phyloP scores from a whole-genome alignment of 495 filamentous ascomycete species.

The Penicillium steckii region DNA sequence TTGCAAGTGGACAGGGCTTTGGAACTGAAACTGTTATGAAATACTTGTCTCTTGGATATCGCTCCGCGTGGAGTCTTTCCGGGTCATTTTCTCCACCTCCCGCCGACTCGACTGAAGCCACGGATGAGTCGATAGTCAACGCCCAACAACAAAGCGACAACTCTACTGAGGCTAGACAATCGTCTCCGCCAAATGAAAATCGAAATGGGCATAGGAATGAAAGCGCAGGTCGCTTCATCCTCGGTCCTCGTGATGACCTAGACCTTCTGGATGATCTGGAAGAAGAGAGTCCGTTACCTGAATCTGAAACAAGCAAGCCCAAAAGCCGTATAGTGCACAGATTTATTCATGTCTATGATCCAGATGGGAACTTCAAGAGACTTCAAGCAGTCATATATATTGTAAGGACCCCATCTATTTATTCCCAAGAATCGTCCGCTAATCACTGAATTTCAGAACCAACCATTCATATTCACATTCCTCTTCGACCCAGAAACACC shows the following conservation, averaged over 20 bases:
- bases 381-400: constrained; percentile 73
- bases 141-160: constrained; percentile 2
- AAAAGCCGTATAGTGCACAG: constrained; percentile 49
- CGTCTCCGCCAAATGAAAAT: neutral
- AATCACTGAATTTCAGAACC: constrained; percentile 13
- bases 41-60: constrained; percentile 62
- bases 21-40: constrained; percentile 53
- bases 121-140: constrained; percentile 1
- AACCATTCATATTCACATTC: constrained; percentile 89
- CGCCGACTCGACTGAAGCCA: neutral
- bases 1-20: constrained; percentile 23
- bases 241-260: constrained; percentile 29
- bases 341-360: constrained; percentile 44
- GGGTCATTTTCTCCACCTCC: constrained; percentile 18
- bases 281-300: constrained; percentile 22
- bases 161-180: neutral
- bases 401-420: too few species aligned
- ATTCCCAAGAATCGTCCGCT: neutral
- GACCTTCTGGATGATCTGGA: constrained; percentile 29
- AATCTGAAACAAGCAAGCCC: constrained; percentile 14
- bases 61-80: constrained; percentile 55
- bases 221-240: constrained; percentile 16
- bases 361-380: constrained; percentile 34
- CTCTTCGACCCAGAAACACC: constrained; percentile 73
- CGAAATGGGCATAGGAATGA: constrained; percentile 2